Evolutionary conservation across 768 basidiomycete species (phyloP).

Genomic region (Termitomyces titanicus): DNA sequence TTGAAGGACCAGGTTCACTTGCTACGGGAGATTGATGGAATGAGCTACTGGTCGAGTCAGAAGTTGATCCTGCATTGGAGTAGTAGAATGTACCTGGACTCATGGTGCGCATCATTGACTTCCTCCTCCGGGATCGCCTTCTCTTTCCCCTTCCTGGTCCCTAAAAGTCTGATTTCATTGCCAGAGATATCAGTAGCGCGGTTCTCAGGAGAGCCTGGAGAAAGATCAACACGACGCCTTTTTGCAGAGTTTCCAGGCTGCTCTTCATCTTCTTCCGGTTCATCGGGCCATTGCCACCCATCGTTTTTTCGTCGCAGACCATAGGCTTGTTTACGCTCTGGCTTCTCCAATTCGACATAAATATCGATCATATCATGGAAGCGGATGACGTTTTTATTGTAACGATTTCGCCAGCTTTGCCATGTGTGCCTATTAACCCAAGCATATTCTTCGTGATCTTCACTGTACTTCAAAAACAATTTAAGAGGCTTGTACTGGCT

Average conservation of each 20-base stretch:
- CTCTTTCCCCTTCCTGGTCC: slow-evolving; percentile 4
- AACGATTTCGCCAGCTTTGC: slow-evolving; percentile 46
- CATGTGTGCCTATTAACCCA: slow-evolving; percentile 43
- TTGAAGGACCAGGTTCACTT: slow-evolving; percentile 5
- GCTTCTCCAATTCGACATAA: slow-evolving; percentile 20
- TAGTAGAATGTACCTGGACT: background rate
- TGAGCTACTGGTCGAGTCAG: background rate
- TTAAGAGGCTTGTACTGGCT: background rate
- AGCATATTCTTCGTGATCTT: slow-evolving; percentile 19
- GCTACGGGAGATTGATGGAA: background rate
- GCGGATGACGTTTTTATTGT: slow-evolving; percentile 32
- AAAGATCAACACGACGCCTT: slow-evolving; percentile 2
- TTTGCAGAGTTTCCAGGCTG: background rate
- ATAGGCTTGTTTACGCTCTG: slow-evolving; percentile 25
- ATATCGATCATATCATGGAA: slow-evolving; percentile 34
- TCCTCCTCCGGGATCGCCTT: background rate
- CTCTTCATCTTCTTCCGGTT: background rate
- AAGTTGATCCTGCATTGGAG: background rate
- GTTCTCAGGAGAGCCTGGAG: background rate
- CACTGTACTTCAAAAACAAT: slow-evolving; percentile 12
- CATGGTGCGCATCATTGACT: background rate
- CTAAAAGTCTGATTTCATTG: background rate
- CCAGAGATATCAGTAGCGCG: too few species aligned
- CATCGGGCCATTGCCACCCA: background rate
- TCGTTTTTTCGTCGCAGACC: slow-evolving; percentile 16